Evolutionary conservation across 2,329 filamentous ascomycete species (phyloP), one percentile per base, ranked within the genome.

Genomic region (Amauroascus niger): DNA sequence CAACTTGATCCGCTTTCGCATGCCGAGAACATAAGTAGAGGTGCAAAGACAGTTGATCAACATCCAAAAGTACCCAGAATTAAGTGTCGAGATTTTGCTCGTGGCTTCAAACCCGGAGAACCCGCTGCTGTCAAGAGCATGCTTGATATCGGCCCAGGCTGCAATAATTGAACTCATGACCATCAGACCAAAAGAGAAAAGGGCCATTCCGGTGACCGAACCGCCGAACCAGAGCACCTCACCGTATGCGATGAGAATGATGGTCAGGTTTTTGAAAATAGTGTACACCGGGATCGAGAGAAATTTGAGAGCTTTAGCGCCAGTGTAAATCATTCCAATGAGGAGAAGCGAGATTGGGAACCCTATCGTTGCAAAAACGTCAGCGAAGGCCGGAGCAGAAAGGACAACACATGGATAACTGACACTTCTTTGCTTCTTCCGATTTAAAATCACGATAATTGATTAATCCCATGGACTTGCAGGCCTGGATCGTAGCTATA

Each of bases 251-350:
- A 97, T 98, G 60, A 97, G 83, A 65, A 98, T 97, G 70, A 95
- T 98, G 57, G 93, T 97, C 76, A 98, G 73, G 75, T 98, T 98
- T 80, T 98, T 98, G 80, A 98, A 98, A 69, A 98, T 98, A 53
- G 93, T 98, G 75, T 98, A 98, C 24, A 98, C 93, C 22, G 93
- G 93, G 53, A 98, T 95, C 30, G 90, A 96, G 57, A 98, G 86
- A 73, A 84, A 97, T 73, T 96, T 89, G 44, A 98, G 82, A 18
- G 93, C 89, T 76, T 96, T 96, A 65, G 88, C 93, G 65, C 88
- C 84, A 53, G 93, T 97, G 74, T 97, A 98, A 72, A 98, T 97
- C 93, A 97, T 98, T 68, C 89, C 90, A 67, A 97, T 93, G 60
- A 98, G 83, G 58, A 97, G 86, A 53, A 96, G 77, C 55, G 93